Percentiles rank a stretch among this genome's conserved stretches.
Conservation (phyloP, 1,284 basidiomycete genomes). For the Entoloma clypeatum region DNA sequence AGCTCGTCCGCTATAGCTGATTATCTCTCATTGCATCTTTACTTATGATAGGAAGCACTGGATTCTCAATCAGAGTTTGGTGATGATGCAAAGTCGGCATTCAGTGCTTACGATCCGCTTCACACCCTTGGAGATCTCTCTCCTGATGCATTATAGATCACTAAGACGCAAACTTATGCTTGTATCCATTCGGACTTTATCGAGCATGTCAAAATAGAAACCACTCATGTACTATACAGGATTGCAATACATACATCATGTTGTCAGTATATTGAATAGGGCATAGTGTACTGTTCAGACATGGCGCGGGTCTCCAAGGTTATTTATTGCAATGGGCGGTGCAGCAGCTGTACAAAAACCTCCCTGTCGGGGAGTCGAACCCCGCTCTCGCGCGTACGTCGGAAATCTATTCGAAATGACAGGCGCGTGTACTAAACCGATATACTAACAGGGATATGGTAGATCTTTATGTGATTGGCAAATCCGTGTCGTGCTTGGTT, state of each 20-base stretch:
- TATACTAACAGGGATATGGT: slow-evolving; percentile 13
- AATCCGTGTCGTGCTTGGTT: no score
- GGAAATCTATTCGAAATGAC: slow-evolving; percentile 5
- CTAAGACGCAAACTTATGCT: neutral
- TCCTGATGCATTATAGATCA: slow-evolving; percentile 63
- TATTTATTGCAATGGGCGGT: no score
- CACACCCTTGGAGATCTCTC: slow-evolving; percentile 74
- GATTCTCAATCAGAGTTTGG: slow-evolving; percentile 68
- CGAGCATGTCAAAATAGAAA: no score
- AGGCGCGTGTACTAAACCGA: slow-evolving; percentile 15
- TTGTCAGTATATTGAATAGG: no score
- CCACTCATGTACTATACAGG: no score
- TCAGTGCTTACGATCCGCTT: slow-evolving; percentile 51
- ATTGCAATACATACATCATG: no score
- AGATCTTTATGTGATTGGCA: no score
- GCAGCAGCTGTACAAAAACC: no score
- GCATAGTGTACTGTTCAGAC: no score
- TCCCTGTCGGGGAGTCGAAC: slow-evolving; percentile 18
- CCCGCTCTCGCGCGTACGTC: slow-evolving; percentile 17
- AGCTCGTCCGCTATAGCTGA: neutral
- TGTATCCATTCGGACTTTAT: no score
- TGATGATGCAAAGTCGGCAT: slow-evolving; percentile 58
- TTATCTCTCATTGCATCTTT: neutral
- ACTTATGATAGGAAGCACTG: slow-evolving; percentile 63
- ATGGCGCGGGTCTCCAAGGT: no score